Base-by-base conservation (phyloP, 83 land plant species). In the Thuja plicata region DNA sequence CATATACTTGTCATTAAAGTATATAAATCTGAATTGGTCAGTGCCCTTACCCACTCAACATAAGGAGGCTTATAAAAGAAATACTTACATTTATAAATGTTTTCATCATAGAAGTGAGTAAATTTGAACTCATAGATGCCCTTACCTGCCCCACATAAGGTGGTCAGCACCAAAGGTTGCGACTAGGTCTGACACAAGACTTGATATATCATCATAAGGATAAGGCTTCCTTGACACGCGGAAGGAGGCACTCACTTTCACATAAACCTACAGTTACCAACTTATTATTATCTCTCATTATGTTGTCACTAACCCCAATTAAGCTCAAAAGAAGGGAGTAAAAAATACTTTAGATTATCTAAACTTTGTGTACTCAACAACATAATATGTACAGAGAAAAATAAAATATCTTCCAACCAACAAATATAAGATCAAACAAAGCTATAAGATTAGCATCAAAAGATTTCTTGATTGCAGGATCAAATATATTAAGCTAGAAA, bases 131-230 rank as follows among this genome's bases (percentile, higher is more conserved):
- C 80, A 82, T 30, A 32, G 16, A 82, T 27, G 13, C 27, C 43
- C 38, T 77, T 89, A 95, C 99, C 98, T 97, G 88, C 99, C 99
- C 98, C 98, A 96, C 94, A 96, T 94, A 74, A 97, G 87, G 73
- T 96, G 94, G 45, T 94, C 87, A 45, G 97, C 92, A 16, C 97
- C 97, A 89, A 88, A 97, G 43, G 90, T 89, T 5, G 91, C 82
- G 38, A 95, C 83, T 38, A 97, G 87, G 66, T 92, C 89, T 15
- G 91, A 89, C n/a, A 97, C 90, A 41, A 92, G 85, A 17, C 82
- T 55, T 77, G 94, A 88, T 24, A 92, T 90, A 89, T 97, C 99
- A 55, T 92, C 89, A 91, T 96, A 96, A 30, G 99, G 99, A 91
- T 80, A 95, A 30, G 90, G 89, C 85, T 92, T 91, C 88, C 97